Evolutionary conservation across 352 stramenopile species (phyloP).

Genomic region (Phytopythium chamaehyphon): DNA sequence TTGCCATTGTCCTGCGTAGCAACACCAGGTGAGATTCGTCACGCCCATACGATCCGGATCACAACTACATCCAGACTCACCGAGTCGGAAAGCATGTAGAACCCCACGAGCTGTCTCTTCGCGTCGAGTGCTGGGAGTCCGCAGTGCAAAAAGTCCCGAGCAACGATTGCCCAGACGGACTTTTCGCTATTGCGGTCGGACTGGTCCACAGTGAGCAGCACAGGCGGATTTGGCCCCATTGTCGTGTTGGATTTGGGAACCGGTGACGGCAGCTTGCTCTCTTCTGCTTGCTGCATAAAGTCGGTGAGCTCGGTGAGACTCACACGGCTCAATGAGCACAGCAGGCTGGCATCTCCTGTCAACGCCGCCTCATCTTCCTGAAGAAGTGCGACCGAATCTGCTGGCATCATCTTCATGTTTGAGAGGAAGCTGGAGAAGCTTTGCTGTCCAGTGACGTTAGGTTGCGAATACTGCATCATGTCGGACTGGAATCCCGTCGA

Average conservation of each 20-base stretch:
- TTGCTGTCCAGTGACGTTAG: constrained; percentile 12
- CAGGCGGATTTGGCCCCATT: constrained; percentile 3
- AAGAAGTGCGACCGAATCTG: constrained; percentile 44
- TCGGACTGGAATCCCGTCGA: neutral
- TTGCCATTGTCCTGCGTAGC: neutral
- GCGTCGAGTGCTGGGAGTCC: constrained; percentile 56
- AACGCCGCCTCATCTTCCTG: constrained; percentile 60
- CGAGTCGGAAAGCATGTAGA: constrained; percentile 44
- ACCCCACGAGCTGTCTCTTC: constrained; percentile 40
- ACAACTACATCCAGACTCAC: no score
- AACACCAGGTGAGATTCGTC: no score
- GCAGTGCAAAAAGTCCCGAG: constrained; percentile 52
- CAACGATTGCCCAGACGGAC: constrained; percentile 31
- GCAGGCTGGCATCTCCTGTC: constrained; percentile 45
- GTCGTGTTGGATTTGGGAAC: neutral
- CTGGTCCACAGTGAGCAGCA: constrained; percentile 22
- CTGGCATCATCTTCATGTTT: constrained; percentile 42
- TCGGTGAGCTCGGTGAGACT: constrained; percentile 38
- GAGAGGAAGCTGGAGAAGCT: constrained; percentile 51
- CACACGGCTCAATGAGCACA: constrained; percentile 50
- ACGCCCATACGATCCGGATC: no score
- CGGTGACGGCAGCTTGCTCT: neutral
- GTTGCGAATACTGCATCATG: neutral
- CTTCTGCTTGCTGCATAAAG: constrained; percentile 5
- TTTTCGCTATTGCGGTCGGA: constrained; percentile 19